phyloP scores from a whole-genome alignment of 345 rosid species.

The Lepidium aucheri region DNA sequence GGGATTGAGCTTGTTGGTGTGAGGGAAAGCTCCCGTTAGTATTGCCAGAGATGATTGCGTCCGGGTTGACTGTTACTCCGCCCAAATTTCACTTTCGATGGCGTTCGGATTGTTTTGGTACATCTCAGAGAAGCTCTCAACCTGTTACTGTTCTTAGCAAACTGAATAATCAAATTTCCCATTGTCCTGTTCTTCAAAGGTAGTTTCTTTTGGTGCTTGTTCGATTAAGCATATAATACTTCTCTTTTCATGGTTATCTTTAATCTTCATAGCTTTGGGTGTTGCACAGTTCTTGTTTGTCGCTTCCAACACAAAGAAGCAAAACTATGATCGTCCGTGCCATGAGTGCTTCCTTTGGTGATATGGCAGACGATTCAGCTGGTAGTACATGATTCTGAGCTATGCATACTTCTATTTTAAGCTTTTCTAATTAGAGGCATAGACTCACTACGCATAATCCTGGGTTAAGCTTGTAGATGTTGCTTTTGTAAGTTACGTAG shows the following conservation, averaged over 20 bases:
- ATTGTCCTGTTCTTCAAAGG: conserved; percentile 35
- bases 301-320: conserved; percentile 28
- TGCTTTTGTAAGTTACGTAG: not conserved
- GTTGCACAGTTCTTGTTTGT: conserved; percentile 23
- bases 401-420: not conserved
- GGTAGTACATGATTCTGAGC: conserved; percentile 27
- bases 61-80: conserved; percentile 53
- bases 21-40: not conserved
- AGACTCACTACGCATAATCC: not conserved
- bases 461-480: not conserved
- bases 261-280: conserved; percentile 1
- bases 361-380: conserved; percentile 41
- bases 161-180: conserved; percentile 14
- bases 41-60: conserved; percentile 41
- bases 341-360: conserved; percentile 77
- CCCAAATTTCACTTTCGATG: conserved; percentile 39
- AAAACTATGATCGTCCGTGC: conserved; percentile 40
- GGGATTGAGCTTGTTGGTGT: conserved; percentile 16
- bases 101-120: conserved; percentile 27
- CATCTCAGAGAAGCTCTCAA: conserved; percentile 25
- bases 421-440: not conserved
- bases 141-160: conserved; percentile 24
- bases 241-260: not conserved
- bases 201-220: conserved; percentile 9
- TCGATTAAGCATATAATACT: not conserved